These are phyloP conservation scores for Tremella mesenterica DNA, from an alignment of 768 basidiomycete genomes.

Conservation along the genomic window DNA sequence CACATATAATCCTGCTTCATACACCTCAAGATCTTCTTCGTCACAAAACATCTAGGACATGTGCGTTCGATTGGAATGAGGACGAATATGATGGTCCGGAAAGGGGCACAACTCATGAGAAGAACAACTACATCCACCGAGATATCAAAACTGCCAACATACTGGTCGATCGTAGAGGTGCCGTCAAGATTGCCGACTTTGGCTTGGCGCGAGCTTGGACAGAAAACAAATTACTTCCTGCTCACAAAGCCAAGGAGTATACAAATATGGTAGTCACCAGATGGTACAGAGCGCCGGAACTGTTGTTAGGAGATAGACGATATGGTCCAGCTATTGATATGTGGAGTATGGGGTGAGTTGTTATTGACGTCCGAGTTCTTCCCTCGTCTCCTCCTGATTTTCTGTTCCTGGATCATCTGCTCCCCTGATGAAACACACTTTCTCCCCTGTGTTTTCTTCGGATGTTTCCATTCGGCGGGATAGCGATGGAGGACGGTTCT, in stretches of 20 bases:
- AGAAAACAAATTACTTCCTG: slow-evolving; percentile 9
- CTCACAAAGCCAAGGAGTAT: slow-evolving; percentile 57
- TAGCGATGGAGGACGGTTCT: no score
- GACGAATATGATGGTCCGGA: no score
- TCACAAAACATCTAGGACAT: no score
- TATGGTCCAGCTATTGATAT: slow-evolving; percentile 94
- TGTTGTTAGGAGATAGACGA: slow-evolving; percentile 75
- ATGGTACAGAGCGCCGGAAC: slow-evolving; percentile 96
- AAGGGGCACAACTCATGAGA: no score
- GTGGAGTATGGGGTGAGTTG: slow-evolving; percentile 85
- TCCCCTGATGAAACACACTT: no score
- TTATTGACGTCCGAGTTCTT: neutral
- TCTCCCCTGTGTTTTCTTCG: no score
- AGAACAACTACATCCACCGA: slow-evolving; percentile 95
- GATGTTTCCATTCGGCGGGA: no score
- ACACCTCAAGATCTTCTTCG: neutral
- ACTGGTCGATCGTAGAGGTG: slow-evolving; percentile 78
- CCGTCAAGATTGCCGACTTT: slow-evolving; percentile 85
- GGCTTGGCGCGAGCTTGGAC: slow-evolving; percentile 74
- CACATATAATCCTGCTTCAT: neutral
- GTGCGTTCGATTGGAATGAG: no score
- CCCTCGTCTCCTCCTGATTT: no score
- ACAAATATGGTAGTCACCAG: slow-evolving; percentile 97
- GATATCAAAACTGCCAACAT: slow-evolving; percentile 99
- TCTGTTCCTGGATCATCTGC: no score